Evolutionary conservation across 768 basidiomycete species (phyloP).

Genomic region (Botryobasidium botryosum): DNA sequence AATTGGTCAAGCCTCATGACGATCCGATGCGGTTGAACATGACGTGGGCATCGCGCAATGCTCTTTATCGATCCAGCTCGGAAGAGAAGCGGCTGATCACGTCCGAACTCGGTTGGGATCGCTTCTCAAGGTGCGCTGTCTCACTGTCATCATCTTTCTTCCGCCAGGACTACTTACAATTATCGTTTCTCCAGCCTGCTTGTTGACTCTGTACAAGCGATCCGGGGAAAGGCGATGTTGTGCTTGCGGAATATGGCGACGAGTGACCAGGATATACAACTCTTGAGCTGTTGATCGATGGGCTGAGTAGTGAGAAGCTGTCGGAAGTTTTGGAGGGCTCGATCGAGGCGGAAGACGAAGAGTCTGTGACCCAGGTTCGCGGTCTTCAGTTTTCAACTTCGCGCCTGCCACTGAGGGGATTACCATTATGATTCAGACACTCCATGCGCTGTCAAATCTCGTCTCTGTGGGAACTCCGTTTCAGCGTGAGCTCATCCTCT

Average conservation of each 20-base stretch:
- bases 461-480: too few species aligned
- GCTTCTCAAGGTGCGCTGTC: conserved; percentile 37
- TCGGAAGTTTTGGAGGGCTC: too few species aligned
- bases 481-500: not conserved
- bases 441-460: not conserved
- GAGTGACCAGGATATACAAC: not conserved
- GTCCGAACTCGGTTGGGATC: conserved; percentile 47
- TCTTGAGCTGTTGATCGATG: not conserved
- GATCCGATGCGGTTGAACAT: conserved; percentile 45
- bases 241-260: not conserved
- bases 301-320: not conserved
- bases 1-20: conserved; percentile 37
- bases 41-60: conserved; percentile 78
- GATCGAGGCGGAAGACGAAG: too few species aligned
- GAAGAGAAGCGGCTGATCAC: conserved; percentile 51
- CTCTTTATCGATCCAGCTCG: conserved; percentile 45
- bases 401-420: not conserved
- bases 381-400: not conserved
- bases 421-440: not conserved
- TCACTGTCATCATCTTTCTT: not conserved
- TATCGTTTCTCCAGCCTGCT: not conserved
- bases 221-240: not conserved
- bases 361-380: not conserved
- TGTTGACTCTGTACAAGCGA: not conserved
- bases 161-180: too few species aligned